These are phyloP conservation scores for Delonix regia DNA, from an alignment of 306 rosid species.

Conservation along the genomic window DNA sequence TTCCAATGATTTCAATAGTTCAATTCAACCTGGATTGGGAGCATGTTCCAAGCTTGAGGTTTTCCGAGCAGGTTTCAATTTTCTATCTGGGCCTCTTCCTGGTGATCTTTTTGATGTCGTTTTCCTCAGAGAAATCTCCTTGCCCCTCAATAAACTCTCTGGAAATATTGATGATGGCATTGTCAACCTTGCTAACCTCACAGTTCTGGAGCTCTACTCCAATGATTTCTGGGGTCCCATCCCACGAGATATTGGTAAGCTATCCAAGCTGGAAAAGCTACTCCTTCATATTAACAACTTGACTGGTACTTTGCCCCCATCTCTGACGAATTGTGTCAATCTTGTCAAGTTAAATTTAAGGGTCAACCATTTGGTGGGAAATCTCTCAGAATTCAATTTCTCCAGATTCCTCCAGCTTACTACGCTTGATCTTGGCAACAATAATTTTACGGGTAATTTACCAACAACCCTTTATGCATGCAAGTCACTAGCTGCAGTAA, in stretches of 20 bases:
- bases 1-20: slow-evolving; percentile 53
- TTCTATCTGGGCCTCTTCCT: slow-evolving; percentile 66
- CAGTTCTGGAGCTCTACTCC: slow-evolving; percentile 71
- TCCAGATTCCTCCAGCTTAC: slow-evolving; percentile 55
- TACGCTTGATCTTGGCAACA: slow-evolving; percentile 83
- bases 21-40: slow-evolving; percentile 61
- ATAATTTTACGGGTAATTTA: slow-evolving; percentile 65
- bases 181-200: slow-evolving; percentile 56
- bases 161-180: slow-evolving; percentile 63
- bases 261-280: slow-evolving; percentile 58
- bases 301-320: slow-evolving; percentile 66
- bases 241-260: slow-evolving; percentile 67
- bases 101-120: slow-evolving; percentile 53
- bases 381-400: slow-evolving; percentile 71
- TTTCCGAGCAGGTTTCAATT: slow-evolving; percentile 82
- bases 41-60: slow-evolving; percentile 64
- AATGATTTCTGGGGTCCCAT: slow-evolving; percentile 60
- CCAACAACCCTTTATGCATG: slow-evolving; percentile 81
- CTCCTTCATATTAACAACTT: slow-evolving; percentile 73
- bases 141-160: slow-evolving; percentile 58
- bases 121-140: slow-evolving; percentile 59
- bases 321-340: slow-evolving; percentile 69
- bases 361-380: slow-evolving; percentile 68
- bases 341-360: slow-evolving; percentile 73
- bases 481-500: slow-evolving; percentile 70